A percentile compares a stretch with the other conserved stretches of the same genome.
phyloP scores from a whole-genome alignment of 2,329 filamentous ascomycete genomes.

The Fusarium sp. region DNA sequence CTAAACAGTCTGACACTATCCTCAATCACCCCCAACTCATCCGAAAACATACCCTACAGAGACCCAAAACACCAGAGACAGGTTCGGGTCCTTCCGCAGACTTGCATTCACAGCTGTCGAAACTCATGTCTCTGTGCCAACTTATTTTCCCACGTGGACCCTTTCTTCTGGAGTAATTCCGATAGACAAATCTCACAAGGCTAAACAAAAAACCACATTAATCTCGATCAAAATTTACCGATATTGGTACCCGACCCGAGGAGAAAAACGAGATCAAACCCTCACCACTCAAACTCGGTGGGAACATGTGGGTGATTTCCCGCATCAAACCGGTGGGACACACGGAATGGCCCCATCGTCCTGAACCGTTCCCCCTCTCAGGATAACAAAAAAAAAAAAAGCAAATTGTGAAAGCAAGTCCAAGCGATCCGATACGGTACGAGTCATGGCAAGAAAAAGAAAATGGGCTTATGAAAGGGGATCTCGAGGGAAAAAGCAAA shows the following conservation, averaged over 20 bases:
- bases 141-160: not conserved
- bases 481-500: not conserved
- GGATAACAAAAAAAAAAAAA: not conserved
- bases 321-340: conserved; percentile 1
- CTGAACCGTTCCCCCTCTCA: not conserved
- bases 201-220: not conserved
- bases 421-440: conserved; percentile 1
- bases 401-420: not conserved
- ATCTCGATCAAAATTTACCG: not conserved
- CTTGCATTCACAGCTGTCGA: not conserved
- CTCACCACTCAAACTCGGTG: not conserved
- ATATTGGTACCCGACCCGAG: not conserved
- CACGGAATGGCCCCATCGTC: no score
- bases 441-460: not conserved
- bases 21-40: not conserved
- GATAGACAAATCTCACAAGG: not conserved
- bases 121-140: not conserved
- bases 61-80: not conserved
- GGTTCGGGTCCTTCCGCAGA: not conserved
- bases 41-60: not conserved
- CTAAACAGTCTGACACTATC: not conserved
- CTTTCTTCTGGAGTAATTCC: not conserved
- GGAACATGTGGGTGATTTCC: not conserved
- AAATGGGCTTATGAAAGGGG: not conserved
- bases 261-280: not conserved